Base-by-base conservation (phyloP, 2,329 filamentous ascomycete species). In the Aschersonia sp. region DNA sequence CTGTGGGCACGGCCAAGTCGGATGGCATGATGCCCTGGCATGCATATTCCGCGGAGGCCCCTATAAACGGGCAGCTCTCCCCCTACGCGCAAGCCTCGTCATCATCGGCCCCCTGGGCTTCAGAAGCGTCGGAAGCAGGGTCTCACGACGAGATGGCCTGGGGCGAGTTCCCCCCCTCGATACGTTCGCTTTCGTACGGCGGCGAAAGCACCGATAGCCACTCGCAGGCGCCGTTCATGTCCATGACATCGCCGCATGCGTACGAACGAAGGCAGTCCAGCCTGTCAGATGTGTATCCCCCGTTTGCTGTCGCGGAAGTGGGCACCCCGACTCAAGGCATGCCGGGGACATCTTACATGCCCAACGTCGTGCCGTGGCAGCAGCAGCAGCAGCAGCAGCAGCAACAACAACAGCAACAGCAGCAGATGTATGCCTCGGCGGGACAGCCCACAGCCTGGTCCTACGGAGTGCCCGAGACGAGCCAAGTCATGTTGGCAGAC, bases 51-150 rank as follows among this genome's bases (percentile, higher is more conserved):
- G 65, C 71, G 42, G 73, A 74, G 41, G 70, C 74, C 5, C 68
- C 74, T 7, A 63, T 76, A 35, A 70, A 70, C 3, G 65, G 72
- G 0, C 70, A 69, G 3, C 74, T 72, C 51, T 71, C 73, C 4
- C 67, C 72, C 2, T 78, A 74, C 54, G 62, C 66, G 5, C 64
- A 68, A 29, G 65, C 69, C 42, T 61, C 62, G 1, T 58, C 67
- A 10, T 55, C 65, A 2, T 61, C 70, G 0, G 58, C 65, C 30
- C 58, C 66, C 3, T 75, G 72, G 73, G 57, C 66, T 31, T 60
- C 64, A 30, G 58, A 53, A 44, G 51, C 48, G 45, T 57, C 66
- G 5, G 67, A 71, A 40, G 49, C 66, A 32, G 59, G 61, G 7
- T 55, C 65, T 41, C 65, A 69, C 20, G 69, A 71, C 43, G 70